Base-by-base conservation (phyloP, 257 asterid genomes). In the Craterostigma plantagineum region DNA sequence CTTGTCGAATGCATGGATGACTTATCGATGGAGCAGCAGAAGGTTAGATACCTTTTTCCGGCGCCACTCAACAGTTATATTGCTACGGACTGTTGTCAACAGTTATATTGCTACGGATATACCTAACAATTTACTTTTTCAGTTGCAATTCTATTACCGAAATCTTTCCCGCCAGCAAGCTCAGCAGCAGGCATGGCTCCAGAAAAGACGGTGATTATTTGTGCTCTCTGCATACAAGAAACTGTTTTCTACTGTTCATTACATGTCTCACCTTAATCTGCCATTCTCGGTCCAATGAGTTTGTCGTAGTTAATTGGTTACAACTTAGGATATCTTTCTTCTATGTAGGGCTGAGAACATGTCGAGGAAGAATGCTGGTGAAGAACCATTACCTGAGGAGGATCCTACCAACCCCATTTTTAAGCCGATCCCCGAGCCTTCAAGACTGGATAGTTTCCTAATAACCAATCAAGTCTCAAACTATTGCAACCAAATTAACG, bases 1-100 rank as follows among this genome's bases (percentile, higher is more conserved):
- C 67, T 90, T 53, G 70, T 75, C 57, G 98, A 79, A 56, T 90
- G 98, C 68, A 83, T 90, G 98, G 98, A 90, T 70, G 94, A 90
- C 65, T 72, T 83, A 65, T 74, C 93, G 15, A 72, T 65, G 91
- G 95, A 90, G 53, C 98, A 90, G 46, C 95, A 83, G 30, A 80
- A 83, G 91, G 98, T 82, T 43, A 16, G 75, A 33, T 46, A 33
- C 34, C 23, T 11, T 38, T n/a, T 53, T 18, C 16, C 16, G 30
- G 6, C 30, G 30, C 30, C 6, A 23, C 30, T 23, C 30, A 23
- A 23, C 6, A 23, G 6, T 23, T 23, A 23, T 23, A 6, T 23
- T 23, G 30, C 4, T 23, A 23, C n/a, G n/a, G n/a, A 23, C n/a
- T n/a, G n/a, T n/a, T n/a, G n/a, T n/a, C n/a, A n/a, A n/a, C 49